Base-by-base conservation (phyloP, 495 filamentous ascomycete species). In the Apodospora peruviana region DNA sequence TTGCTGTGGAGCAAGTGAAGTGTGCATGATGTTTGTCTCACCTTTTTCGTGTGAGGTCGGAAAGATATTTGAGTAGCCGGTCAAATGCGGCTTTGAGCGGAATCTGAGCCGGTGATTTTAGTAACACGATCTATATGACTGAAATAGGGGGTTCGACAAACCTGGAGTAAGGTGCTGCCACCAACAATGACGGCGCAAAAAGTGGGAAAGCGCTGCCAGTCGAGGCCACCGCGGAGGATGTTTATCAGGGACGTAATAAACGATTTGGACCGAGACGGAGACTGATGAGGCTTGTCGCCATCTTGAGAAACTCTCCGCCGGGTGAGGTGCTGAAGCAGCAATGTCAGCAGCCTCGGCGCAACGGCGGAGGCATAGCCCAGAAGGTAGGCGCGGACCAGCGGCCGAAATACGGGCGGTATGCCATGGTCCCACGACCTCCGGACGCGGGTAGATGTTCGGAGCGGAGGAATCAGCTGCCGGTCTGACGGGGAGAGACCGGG, bases 101-200 rank as follows among this genome's bases (percentile, higher is more conserved):
- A n/a, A 61, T 47, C 70, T 73, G 43, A 5, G 23, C 22, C 17
- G 10, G 42, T 8, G 42, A 44, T 17, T 29, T 44, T 5, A 10
- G 42, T 10, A 11, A 44, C 9, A 14, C 27, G 14, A 32, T n/a
- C n/a, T n/a, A n/a, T n/a, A n/a, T n/a, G n/a, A n/a, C n/a, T n/a
- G n/a, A n/a, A n/a, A n/a, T n/a, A n/a, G n/a, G n/a, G n/a, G n/a
- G n/a, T n/a, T n/a, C n/a, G 27, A 69, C 71, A 61, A 66, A 69
- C 77, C 67, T 85, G 82, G n/a, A 93, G 66, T 40, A 90, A 55
- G 14, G 85, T 88, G 50, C 84, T 88, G 23, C 87, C 86, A 29
- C 87, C 88, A 39, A 91, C 78, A 16, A 93, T 66, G 14, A 74
- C 66, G 10, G 79, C 91, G 67, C 90, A 95, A 61, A 90, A 93